Evolutionary conservation across 352 stramenopile species (phyloP).

Genomic region (Globisporangium iwayamae): DNA sequence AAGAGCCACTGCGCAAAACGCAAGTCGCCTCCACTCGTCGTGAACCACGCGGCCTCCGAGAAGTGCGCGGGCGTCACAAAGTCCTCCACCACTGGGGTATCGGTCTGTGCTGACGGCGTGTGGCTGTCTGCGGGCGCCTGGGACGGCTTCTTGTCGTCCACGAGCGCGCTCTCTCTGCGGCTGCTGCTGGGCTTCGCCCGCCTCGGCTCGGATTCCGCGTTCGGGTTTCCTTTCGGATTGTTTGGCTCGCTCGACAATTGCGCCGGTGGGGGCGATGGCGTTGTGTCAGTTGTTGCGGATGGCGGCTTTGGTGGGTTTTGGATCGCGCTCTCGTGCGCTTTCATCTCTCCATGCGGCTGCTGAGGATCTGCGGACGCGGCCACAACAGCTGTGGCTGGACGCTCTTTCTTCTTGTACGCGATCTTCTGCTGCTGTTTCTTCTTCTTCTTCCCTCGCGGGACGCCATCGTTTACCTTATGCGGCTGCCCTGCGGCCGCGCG

Average conservation of each 20-base stretch:
- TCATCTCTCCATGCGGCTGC: not conserved
- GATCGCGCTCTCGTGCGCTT: not conserved
- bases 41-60: conserved; percentile 43
- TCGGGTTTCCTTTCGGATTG: conserved; percentile 3
- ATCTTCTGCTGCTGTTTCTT: not conserved
- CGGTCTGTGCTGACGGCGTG: not conserved
- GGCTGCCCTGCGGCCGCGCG: not conserved
- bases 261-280: not conserved
- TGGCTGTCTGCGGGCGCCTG: not conserved
- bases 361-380: not conserved
- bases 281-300: too few relatives aligned
- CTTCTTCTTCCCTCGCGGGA: not conserved
- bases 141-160: not conserved
- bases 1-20: conserved; percentile 58
- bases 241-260: not conserved
- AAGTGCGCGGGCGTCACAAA: conserved; percentile 23
- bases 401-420: conserved; percentile 8
- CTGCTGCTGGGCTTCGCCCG: not conserved
- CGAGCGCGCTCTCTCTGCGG: not conserved
- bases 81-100: not conserved
- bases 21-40: conserved; percentile 36
- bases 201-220: conserved; percentile 3
- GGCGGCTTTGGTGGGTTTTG: not conserved
- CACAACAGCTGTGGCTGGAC: not conserved
- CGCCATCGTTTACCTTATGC: not conserved